phyloP scores from a whole-genome alignment of 2,329 filamentous ascomycete genomes.

The Camptophora hylomeconis region DNA sequence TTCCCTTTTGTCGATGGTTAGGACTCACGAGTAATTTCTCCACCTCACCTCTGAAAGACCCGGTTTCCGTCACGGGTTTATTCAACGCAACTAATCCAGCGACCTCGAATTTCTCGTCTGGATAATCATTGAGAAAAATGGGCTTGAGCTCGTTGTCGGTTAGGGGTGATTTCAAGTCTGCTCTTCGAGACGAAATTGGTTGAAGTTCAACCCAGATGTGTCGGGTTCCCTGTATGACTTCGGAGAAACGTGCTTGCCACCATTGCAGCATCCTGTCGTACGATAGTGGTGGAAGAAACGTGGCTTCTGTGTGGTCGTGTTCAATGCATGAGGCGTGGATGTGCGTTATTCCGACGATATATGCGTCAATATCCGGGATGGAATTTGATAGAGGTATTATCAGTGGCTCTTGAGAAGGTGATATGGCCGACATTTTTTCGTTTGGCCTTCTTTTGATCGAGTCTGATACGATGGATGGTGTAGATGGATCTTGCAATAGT shows the following conservation, averaged over 20 bases:
- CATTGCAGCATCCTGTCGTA: conserved; percentile 43
- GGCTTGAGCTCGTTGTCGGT: conserved; percentile 1
- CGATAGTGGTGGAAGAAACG: conserved; percentile 47
- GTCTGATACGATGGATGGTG: no score
- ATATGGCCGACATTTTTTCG: no score
- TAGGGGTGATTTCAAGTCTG: conserved; percentile 26
- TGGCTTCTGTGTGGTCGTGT: conserved; percentile 42
- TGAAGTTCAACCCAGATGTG: conserved; percentile 42
- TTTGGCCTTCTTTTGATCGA: no score
- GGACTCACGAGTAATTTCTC: conserved; percentile 47
- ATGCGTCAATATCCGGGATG: conserved; percentile 4
- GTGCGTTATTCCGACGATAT: conserved; percentile 44
- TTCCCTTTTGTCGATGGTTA: conserved; percentile 37
- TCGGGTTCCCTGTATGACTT: conserved; percentile 33
- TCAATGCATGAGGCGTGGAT: conserved; percentile 49
- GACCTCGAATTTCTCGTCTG: conserved; percentile 8
- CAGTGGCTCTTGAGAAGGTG: no score
- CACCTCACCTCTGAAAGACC: conserved; percentile 40
- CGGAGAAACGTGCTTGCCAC: conserved; percentile 42
- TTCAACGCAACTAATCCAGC: conserved; percentile 45
- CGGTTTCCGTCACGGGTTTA: conserved; percentile 42
- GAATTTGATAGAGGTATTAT: no score
- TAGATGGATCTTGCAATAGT: no score
- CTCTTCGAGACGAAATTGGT: conserved; percentile 16
- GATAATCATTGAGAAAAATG: conserved; percentile 21